Conservation (phyloP, 1,284 basidiomycete species). For the Rhodotorula sp. region DNA sequence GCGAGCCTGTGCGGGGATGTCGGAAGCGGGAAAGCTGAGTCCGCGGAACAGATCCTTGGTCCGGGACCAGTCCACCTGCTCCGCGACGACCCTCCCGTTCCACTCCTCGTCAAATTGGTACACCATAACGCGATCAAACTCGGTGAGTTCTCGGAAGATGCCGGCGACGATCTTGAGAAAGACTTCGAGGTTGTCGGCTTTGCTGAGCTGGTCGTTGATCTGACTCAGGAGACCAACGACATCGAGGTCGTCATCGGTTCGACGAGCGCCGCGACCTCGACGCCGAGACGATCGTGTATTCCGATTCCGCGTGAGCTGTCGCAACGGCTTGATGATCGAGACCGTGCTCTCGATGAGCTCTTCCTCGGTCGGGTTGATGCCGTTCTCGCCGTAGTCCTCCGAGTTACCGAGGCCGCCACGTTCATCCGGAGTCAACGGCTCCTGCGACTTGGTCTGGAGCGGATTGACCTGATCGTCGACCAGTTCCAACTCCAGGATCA, state of each 20-base stretch:
- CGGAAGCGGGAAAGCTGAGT: conserved; percentile 48
- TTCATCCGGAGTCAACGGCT: conserved; percentile 27
- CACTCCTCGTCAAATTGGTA: conserved; percentile 61
- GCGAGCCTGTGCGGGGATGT: conserved; percentile 61
- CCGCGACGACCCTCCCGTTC: conserved; percentile 71
- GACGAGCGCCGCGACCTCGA: neutral
- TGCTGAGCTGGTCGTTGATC: conserved; percentile 78
- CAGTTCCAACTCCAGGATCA: conserved; percentile 80
- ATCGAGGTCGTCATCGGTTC: conserved; percentile 56
- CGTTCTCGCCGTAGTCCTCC: conserved; percentile 17
- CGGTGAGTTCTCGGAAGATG: conserved; percentile 75
- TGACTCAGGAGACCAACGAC: conserved; percentile 76
- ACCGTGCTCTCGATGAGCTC: conserved; percentile 74
- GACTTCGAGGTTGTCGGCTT: conserved; percentile 65
- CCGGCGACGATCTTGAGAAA: conserved; percentile 78
- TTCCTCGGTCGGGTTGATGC: conserved; percentile 41
- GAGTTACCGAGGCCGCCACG: conserved; percentile 15
- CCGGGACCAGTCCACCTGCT: conserved; percentile 77
- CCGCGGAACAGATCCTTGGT: conserved; percentile 76
- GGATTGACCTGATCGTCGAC: conserved; percentile 72
- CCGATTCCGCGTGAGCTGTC: conserved; percentile 62
- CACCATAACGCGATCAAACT: conserved; percentile 82
- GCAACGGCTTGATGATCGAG: conserved; percentile 67
- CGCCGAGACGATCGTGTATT: conserved; percentile 7
- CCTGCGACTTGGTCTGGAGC: conserved; percentile 48